Evolutionary conservation across 176 grass and related monocot species (phyloP), one percentile per base, ranked within the genome.

Genomic region (Cocos nucifera): DNA sequence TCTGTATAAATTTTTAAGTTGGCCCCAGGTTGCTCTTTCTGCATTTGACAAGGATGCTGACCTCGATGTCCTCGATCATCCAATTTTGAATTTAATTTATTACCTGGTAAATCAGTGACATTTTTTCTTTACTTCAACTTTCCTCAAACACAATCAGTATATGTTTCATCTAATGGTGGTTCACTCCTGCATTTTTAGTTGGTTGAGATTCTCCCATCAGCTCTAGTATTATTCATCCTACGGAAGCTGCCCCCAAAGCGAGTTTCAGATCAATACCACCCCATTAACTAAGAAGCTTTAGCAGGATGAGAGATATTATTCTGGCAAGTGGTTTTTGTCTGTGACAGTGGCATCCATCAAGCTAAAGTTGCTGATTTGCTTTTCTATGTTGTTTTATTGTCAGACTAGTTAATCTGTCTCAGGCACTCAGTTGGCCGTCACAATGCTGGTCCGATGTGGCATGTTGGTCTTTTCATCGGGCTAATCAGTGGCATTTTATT

Each of bases 11-110:
- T 15, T 70, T 35, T 61, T 30, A 48, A 71, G 48, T 49, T 73
- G 2, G 35, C 9, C 15, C 16, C 27, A 73, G 70, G 59, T 73
- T 15, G 18, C 19, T 22, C 50, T 73, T 63, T 73, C 70, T 76
- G 92, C 87, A 15, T 97, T 85, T 58, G 24, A 97, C 51, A 50
- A 82, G 49, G 64, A 83, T 27, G 92, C 78, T 52, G 78, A 91
- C 52, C 79, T 90, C 19, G 86, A 96, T 53, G 87, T 91, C 61
- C 75, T 91, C 56, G 54, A 85, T 51, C 87, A 91, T 85, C 80
- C 92, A 48, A 55, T 96, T 50, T 63, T 91, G 15, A 91, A 88
- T 69, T 88, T 91, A 27, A 54, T 81, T 59, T 88, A 83, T 80
- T 91, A 96, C 63, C 49, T 85, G 75, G 92, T 96, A 95, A 2